Evolutionary conservation across 2,329 filamentous ascomycete species (phyloP).

Genomic region (Epichloe coenophiala): DNA sequence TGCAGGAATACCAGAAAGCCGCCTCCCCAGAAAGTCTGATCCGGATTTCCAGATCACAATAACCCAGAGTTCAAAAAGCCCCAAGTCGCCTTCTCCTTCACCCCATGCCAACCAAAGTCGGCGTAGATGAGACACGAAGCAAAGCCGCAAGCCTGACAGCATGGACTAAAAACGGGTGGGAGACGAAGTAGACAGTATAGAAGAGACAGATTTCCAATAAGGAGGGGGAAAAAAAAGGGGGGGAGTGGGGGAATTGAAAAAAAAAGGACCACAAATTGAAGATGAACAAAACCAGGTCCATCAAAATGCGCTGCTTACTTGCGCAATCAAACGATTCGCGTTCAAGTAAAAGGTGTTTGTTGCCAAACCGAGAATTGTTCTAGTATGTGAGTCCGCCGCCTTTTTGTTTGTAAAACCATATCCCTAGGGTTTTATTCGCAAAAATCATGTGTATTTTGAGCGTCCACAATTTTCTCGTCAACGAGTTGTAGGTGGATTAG

Average conservation of each 20-base stretch:
- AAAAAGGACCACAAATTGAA: neutral
- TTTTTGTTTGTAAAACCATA: constrained; percentile 1
- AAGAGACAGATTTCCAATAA: neutral
- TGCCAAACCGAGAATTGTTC: constrained; percentile 10
- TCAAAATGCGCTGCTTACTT: neutral
- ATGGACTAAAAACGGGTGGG: too few relatives aligned
- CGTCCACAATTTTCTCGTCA: constrained; percentile 8
- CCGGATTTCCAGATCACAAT: neutral
- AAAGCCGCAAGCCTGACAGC: neutral
- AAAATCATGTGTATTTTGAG: neutral
- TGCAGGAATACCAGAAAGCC: neutral
- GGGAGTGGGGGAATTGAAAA: neutral
- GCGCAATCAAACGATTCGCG: neutral
- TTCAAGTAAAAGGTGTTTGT: constrained; percentile 6
- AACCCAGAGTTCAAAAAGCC: neutral
- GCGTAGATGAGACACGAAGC: neutral
- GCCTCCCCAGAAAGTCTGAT: neutral
- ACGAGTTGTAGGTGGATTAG: constrained; percentile 4
- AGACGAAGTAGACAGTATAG: neutral
- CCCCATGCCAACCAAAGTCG: neutral
- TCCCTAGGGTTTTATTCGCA: neutral
- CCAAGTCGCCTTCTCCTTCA: neutral
- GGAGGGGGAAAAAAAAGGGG: neutral
- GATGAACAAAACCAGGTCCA: neutral
- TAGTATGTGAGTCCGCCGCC: constrained; percentile 5